These are phyloP conservation scores for Mallotus repandus DNA, from an alignment of 441 rosid genomes.

Conservation along the genomic window DNA sequence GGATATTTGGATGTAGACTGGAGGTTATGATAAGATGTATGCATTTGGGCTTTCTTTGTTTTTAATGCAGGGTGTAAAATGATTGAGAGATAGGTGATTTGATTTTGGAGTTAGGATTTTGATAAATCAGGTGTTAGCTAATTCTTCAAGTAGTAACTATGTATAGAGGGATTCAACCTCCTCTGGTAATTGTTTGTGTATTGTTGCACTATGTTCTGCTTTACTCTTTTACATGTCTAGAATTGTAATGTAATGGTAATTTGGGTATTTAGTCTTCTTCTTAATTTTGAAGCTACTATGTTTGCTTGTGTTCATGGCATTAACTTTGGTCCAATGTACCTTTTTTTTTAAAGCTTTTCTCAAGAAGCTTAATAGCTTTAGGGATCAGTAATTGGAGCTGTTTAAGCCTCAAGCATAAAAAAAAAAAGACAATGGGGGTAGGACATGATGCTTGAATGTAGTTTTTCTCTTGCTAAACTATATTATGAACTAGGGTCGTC, in stretches of 20 bases:
- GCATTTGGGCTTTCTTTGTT: slow-evolving; percentile 22
- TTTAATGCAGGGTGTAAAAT: slow-evolving; percentile 17
- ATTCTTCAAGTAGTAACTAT: slow-evolving; percentile 31
- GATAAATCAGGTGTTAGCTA: slow-evolving; percentile 27
- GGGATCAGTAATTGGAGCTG: slow-evolving; percentile 1
- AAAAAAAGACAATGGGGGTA: too few species aligned
- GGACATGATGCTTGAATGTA: too few species aligned
- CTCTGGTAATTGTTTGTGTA: slow-evolving; percentile 46
- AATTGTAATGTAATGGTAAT: slow-evolving; percentile 18
- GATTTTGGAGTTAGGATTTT: slow-evolving; percentile 31
- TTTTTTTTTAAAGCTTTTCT: background rate
- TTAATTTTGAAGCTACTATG: slow-evolving; percentile 13
- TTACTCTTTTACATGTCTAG: slow-evolving; percentile 10
- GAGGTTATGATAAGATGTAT: slow-evolving; percentile 15
- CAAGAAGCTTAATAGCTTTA: background rate
- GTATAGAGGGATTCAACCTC: slow-evolving; percentile 74
- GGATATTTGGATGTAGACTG: slow-evolving; percentile 6
- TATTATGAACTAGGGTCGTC: too few species aligned
- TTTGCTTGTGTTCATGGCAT: slow-evolving; percentile 7
- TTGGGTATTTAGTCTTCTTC: slow-evolving; percentile 1
- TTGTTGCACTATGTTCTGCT: slow-evolving; percentile 6
- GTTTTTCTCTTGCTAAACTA: too few species aligned
- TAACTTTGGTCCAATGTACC: background rate
- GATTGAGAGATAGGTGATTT: slow-evolving; percentile 25
- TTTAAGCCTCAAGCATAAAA: background rate